Evolutionary conservation across 164 flowering plant genomes (phyloP), one percentile per base, ranked within the genome.

Genomic region (Paratinospora sagittata): DNA sequence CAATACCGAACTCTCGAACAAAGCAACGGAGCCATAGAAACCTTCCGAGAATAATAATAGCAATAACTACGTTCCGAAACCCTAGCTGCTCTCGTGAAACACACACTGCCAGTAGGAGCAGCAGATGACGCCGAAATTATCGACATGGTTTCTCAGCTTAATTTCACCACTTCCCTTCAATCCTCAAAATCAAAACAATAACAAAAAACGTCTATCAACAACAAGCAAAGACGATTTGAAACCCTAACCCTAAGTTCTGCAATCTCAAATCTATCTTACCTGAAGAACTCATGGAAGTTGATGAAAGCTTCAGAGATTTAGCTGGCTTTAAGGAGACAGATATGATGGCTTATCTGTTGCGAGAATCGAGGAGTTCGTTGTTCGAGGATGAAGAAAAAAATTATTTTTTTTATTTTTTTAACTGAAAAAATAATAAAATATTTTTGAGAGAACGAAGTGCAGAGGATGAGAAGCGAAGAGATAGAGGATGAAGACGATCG

Each of bases 41-140:
- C 9, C 45, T 67, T 58, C 24, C 33, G 21, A 0, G 57, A 24
- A 30, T 74, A 70, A n/a, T n/a, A n/a, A n/a, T n/a, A n/a, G n/a
- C n/a, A n/a, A n/a, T n/a, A n/a, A 45, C 34, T 24, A 60, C 60
- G 66, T 55, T 19, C 9, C 24, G 72, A 67, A 82, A 64, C 78
- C 84, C 79, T 73, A 77, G 73, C n/a, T n/a, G n/a, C n/a, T n/a
- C 75, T 11, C 55, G 76, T 8, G 47, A 69, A 17, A 52, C 76
- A 60, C 23, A 68, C 68, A 62, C 69, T 63, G 37, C 55, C 67
- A 39, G 72, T 27, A 39, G 78, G 67, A n/a, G n/a, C n/a, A 61
- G 76, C n/a, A 52, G 58, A 13, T 13, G 76, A 57, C 23, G 74
- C 62, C 55, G 82, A 80, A 34, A 73, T 67, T 34, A 77, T 71